Percentiles rank a stretch among this genome's conserved stretches.
phyloP scores from a whole-genome alignment of 176 grass and related monocot genomes.

The Echinochloa phyllopogon region DNA sequence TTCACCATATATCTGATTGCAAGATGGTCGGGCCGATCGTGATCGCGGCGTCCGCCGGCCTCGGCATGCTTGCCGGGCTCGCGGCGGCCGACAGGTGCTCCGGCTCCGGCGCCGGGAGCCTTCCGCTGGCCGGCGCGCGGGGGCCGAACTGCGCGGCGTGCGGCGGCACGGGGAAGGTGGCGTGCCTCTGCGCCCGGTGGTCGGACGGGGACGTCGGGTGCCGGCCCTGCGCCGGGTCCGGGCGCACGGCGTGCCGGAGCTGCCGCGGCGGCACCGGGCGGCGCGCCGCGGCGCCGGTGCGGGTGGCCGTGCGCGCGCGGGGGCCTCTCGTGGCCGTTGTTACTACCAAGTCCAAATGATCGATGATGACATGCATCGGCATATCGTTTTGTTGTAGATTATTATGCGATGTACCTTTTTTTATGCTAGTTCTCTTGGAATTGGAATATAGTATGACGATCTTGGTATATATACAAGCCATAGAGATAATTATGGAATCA shows the following conservation, averaged over 20 bases:
- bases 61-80: slow-evolving; percentile 52
- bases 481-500: too few relatives aligned
- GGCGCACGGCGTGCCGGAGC: slow-evolving; percentile 50
- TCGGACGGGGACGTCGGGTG: slow-evolving; percentile 69
- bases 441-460: too few relatives aligned
- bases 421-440: too few relatives aligned
- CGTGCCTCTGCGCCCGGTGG: slow-evolving; percentile 63
- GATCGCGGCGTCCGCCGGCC: slow-evolving; percentile 37
- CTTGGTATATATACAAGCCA: too few relatives aligned
- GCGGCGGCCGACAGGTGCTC: slow-evolving; percentile 41
- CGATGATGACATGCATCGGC: too few relatives aligned
- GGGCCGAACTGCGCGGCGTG: slow-evolving; percentile 47
- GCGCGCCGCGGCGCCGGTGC: slow-evolving; percentile 29
- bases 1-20: too few relatives aligned
- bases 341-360: neutral
- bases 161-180: slow-evolving; percentile 57
- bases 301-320: slow-evolving; percentile 30
- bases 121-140: neutral
- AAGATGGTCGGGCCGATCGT: slow-evolving; percentile 49
- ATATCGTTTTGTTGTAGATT: too few relatives aligned
- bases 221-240: slow-evolving; percentile 55
- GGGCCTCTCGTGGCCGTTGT: neutral
- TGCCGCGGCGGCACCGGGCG: slow-evolving; percentile 60
- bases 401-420: too few relatives aligned
- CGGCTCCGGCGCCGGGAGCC: neutral